Evolutionary conservation across 495 filamentous ascomycete species (phyloP).

Genomic region (Lepraria neglecta): DNA sequence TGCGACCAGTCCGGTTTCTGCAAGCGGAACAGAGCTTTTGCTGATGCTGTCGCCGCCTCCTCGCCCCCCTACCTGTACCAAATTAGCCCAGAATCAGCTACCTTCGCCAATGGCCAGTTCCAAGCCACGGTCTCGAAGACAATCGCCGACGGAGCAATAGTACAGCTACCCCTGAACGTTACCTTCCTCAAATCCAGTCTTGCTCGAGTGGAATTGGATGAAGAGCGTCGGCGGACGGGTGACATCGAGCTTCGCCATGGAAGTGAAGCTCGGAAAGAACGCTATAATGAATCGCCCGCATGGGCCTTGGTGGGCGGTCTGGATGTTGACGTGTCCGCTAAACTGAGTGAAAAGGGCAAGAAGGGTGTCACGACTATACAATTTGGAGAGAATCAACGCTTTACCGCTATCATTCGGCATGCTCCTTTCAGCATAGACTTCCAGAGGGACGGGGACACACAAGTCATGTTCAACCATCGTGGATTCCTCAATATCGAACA

Average conservation of each 20-base stretch:
- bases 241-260: constrained; percentile 79
- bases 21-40: constrained; percentile 82
- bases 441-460: constrained; percentile 67
- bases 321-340: constrained; percentile 61
- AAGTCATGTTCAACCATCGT: constrained; percentile 81
- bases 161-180: constrained; percentile 74
- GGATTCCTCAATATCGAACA: constrained; percentile 89
- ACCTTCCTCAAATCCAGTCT: constrained; percentile 87
- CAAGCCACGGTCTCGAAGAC: constrained; percentile 73
- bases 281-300: constrained; percentile 87
- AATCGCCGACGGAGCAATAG: constrained; percentile 54
- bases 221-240: constrained; percentile 79
- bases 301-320: constrained; percentile 83
- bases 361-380: constrained; percentile 61
- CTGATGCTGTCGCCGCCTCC: constrained; percentile 62
- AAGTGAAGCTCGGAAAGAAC: constrained; percentile 79
- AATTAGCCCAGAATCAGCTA: constrained; percentile 61
- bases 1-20: constrained; percentile 95
- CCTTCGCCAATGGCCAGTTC: constrained; percentile 72
- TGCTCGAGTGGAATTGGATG: constrained; percentile 80
- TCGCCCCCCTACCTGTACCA: constrained; percentile 76
- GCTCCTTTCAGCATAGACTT: constrained; percentile 83
- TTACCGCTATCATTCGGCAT: constrained; percentile 73
- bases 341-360: constrained; percentile 43
- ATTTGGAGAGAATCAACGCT: constrained; percentile 68